A percentile compares a stretch with the other conserved stretches of the same genome.
Evolutionary conservation across 1,139 yeast genomes (phyloP).

Genomic region (Protomyces macrosporus): DNA sequence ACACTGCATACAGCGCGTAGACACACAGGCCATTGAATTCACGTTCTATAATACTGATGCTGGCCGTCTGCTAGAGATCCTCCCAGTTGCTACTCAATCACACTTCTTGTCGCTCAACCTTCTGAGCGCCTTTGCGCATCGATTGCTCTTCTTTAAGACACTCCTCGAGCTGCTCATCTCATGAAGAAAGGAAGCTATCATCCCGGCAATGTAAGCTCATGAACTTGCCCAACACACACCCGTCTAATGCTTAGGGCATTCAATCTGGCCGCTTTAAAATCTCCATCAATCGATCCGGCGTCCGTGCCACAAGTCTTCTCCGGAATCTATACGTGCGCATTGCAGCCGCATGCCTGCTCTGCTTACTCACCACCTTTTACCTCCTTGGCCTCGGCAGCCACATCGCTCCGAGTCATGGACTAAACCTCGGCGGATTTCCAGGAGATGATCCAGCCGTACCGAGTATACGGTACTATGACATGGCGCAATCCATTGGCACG

Average conservation of each 20-base stretch:
- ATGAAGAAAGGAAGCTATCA: constrained; percentile 8
- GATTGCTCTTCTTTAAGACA: background rate
- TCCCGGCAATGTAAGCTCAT: constrained; percentile 7
- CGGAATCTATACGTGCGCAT: constrained; percentile 10
- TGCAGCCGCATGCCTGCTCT: background rate
- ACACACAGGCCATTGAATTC: too few species aligned
- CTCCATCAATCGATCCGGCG: constrained; percentile 5
- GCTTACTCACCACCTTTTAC: background rate
- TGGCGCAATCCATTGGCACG: constrained; percentile 49
- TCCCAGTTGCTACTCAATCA: too few species aligned
- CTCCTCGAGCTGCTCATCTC: background rate
- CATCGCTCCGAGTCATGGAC: constrained; percentile 7
- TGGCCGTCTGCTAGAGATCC: too few species aligned
- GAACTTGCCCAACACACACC: background rate
- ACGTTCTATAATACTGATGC: too few species aligned
- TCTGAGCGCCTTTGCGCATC: background rate
- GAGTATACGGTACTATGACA: constrained; percentile 45
- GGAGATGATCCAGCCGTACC: constrained; percentile 11
- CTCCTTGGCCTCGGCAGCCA: constrained; percentile 4
- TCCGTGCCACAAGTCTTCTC: constrained; percentile 1
- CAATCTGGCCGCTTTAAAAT: constrained; percentile 9
- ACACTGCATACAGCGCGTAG: too few species aligned
- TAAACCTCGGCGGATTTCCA: background rate
- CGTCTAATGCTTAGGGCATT: constrained; percentile 5
- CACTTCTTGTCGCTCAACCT: too few species aligned